phyloP scores from a whole-genome alignment of 2,329 filamentous ascomycete species.

The Hymenoscyphus linearis region DNA sequence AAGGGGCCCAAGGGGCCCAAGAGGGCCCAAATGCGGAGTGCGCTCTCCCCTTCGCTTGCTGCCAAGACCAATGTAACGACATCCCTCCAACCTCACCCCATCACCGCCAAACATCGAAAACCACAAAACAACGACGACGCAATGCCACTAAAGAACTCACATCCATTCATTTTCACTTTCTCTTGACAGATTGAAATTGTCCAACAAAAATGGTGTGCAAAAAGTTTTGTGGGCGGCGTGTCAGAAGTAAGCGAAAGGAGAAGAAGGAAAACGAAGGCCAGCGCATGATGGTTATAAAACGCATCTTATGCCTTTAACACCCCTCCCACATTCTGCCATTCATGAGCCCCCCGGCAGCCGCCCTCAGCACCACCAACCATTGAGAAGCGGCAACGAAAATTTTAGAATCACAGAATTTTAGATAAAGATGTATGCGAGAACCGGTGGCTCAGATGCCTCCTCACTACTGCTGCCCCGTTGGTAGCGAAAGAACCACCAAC shows the following conservation, averaged over 20 bases:
- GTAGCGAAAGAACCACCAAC: background rate
- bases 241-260: background rate
- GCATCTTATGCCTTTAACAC: constrained; percentile 1
- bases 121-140: background rate
- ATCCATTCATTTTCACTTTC: background rate
- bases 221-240: background rate
- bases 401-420: background rate
- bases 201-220: background rate
- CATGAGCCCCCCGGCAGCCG: background rate
- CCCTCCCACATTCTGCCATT: background rate
- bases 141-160: background rate
- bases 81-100: constrained; percentile 1
- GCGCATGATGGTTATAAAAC: constrained; percentile 1
- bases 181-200: background rate
- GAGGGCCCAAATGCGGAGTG: background rate
- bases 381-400: background rate
- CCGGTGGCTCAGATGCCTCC: background rate
- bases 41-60: background rate
- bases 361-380: background rate
- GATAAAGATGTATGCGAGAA: background rate
- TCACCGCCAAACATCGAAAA: background rate
- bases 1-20: background rate
- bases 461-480: background rate
- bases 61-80: constrained; percentile 1
- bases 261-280: background rate